Evolutionary conservation across 192 early-diverging fungal species (phyloP).

Genomic region (Backusella mclennaniae): DNA sequence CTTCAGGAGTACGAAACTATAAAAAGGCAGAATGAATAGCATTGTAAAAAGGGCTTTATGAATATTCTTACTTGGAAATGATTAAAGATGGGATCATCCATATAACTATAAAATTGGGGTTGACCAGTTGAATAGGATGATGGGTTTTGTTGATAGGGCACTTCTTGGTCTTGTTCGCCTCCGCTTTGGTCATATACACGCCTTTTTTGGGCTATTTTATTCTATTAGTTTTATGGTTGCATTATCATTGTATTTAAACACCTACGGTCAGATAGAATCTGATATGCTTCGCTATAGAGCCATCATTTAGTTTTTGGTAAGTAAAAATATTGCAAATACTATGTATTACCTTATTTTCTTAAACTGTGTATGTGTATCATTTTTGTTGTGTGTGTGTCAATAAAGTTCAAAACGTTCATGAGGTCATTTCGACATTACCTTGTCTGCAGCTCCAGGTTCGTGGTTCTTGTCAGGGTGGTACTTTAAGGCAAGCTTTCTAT

Average conservation of each 20-base stretch:
- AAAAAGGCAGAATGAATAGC: background rate
- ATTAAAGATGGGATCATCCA: slow-evolving; percentile 8
- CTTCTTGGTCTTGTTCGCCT: background rate
- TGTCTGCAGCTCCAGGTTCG: slow-evolving; percentile 22
- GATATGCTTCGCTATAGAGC: slow-evolving; percentile 33
- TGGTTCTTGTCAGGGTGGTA: slow-evolving; percentile 68
- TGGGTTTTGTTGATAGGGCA: background rate
- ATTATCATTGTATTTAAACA: background rate
- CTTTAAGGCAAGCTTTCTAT: slow-evolving; percentile 67
- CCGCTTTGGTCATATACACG: slow-evolving; percentile 29
- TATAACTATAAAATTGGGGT: background rate
- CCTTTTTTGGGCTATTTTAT: slow-evolving; percentile 29
- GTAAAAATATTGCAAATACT: background rate
- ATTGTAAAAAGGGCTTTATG: background rate
- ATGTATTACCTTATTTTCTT: slow-evolving; percentile 22
- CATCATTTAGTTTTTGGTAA: background rate
- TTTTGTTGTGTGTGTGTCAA: no score
- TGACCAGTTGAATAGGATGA: background rate
- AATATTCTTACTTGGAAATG: slow-evolving; percentile 21
- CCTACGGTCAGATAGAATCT: slow-evolving; percentile 38
- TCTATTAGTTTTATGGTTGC: background rate
- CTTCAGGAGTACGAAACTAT: slow-evolving; percentile 38
- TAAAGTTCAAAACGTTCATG: background rate
- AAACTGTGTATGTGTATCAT: background rate
- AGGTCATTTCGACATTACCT: slow-evolving; percentile 14